These are phyloP conservation scores for Clitopilus hobsonii DNA, from an alignment of 768 basidiomycete genomes.

Conservation along the genomic window DNA sequence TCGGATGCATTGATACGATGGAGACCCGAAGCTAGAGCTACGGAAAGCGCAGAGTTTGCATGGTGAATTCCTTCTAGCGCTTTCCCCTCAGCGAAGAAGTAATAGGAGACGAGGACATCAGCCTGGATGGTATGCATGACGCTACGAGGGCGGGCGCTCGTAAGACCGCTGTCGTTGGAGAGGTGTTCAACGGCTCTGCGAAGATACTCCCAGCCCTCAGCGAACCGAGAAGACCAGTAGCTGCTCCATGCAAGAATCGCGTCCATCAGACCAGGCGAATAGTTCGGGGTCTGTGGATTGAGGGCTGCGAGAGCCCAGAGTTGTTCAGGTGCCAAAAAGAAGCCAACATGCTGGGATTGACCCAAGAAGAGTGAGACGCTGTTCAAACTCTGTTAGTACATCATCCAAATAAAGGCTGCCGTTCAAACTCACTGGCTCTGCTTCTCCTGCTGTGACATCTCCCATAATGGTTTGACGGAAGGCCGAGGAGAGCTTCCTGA, in stretches of 20 bases:
- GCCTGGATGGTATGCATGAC: not conserved
- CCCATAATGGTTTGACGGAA: not conserved
- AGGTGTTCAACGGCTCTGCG: not conserved
- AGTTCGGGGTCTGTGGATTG: not conserved
- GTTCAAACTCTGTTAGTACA: not conserved
- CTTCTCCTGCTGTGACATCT: not conserved
- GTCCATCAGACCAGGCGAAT: not conserved
- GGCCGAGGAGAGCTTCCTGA: not conserved
- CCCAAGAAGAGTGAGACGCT: not conserved
- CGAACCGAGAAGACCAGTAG: not conserved
- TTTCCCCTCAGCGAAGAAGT: not conserved
- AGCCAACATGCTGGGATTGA: not conserved
- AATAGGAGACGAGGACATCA: not conserved
- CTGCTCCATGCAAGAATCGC: not conserved
- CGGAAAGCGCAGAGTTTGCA: not conserved
- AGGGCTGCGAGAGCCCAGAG: not conserved
- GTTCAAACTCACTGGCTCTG: not conserved
- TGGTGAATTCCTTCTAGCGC: not conserved
- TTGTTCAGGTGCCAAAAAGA: not conserved
- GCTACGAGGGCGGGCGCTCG: not conserved
- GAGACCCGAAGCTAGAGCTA: not conserved
- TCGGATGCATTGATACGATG: not conserved
- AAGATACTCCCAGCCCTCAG: not conserved
- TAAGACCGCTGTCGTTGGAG: not conserved
- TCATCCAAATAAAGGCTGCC: not conserved